A percentile compares a stretch with the other conserved stretches of the same genome.
Evolutionary conservation across 1,284 basidiomycete species (phyloP).

Genomic region (Tylopilus sp.): DNA sequence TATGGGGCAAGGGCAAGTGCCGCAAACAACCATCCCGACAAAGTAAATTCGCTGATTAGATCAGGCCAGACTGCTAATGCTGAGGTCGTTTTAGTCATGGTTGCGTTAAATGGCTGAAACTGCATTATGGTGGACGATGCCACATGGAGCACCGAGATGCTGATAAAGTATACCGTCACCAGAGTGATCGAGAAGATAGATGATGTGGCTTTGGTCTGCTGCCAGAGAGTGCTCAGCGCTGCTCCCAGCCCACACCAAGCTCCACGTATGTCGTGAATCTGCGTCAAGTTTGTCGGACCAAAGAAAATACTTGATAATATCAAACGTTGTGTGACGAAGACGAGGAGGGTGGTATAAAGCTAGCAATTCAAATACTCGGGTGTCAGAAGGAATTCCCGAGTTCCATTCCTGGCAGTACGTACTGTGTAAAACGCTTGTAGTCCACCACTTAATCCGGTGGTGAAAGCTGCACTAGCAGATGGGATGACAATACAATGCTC

Average conservation of each 20-base stretch:
- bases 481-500: not conserved
- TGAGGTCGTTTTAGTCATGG: not conserved
- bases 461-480: not conserved
- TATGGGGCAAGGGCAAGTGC: not conserved
- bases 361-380: not conserved
- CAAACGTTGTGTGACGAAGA: conserved; percentile 1
- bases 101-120: not conserved
- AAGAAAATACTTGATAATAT: not conserved
- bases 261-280: too few relatives aligned
- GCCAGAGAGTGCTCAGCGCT: conserved; percentile 2
- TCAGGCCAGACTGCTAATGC: not conserved
- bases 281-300: not conserved
- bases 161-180: conserved; percentile 1
- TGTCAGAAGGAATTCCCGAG: not conserved
- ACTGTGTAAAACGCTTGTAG: conserved; percentile 7
- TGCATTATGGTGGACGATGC: conserved; percentile 1
- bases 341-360: conserved; percentile 1
- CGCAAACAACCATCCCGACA: not conserved
- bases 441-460: not conserved
- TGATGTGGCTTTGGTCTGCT: conserved; percentile 5
- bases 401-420: not conserved
- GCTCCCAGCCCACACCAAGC: conserved; percentile 3
- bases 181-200: not conserved
- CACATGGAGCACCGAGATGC: not conserved
- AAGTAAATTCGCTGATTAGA: not conserved